Conservation (phyloP, 345 rosid species). For the Orychophragmus violaceus region DNA sequence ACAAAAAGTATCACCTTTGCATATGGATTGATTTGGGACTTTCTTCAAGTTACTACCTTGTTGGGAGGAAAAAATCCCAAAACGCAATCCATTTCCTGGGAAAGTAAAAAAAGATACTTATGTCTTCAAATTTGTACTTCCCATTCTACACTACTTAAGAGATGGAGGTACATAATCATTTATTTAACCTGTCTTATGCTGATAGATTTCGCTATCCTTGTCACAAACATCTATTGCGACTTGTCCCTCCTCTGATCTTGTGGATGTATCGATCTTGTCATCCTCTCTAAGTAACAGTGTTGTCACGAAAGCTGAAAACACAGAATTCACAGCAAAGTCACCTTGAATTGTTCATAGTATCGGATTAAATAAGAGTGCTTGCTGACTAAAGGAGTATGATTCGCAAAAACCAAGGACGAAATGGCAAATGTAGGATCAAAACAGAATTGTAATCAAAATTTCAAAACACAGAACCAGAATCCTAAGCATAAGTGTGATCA, state of each 20-base stretch:
- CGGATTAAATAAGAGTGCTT: background rate
- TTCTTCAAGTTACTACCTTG: constrained; percentile 27
- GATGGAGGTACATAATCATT: background rate
- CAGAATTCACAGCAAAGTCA: background rate
- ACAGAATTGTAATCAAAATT: background rate
- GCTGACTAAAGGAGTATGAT: background rate
- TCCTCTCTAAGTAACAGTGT: constrained; percentile 25
- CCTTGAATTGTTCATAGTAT: background rate
- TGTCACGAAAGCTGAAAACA: constrained; percentile 22
- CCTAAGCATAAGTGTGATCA: background rate
- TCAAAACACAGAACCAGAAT: no score
- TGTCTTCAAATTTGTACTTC: background rate
- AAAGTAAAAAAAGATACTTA: background rate
- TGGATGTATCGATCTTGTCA: constrained; percentile 18
- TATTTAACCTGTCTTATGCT: constrained; percentile 19
- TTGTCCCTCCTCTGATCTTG: constrained; percentile 4
- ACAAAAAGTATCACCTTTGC: constrained; percentile 16
- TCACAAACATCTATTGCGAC: constrained; percentile 2
- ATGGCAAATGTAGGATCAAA: background rate
- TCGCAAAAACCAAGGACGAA: background rate
- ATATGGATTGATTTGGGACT: background rate
- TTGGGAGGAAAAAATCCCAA: constrained; percentile 20
- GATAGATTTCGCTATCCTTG: background rate
- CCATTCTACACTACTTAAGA: background rate
- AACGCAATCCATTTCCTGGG: constrained; percentile 25